Evolutionary conservation across 2,329 filamentous ascomycete genomes (phyloP), one percentile per base, ranked within the genome.

Genomic region (Colletotrichum agaves): DNA sequence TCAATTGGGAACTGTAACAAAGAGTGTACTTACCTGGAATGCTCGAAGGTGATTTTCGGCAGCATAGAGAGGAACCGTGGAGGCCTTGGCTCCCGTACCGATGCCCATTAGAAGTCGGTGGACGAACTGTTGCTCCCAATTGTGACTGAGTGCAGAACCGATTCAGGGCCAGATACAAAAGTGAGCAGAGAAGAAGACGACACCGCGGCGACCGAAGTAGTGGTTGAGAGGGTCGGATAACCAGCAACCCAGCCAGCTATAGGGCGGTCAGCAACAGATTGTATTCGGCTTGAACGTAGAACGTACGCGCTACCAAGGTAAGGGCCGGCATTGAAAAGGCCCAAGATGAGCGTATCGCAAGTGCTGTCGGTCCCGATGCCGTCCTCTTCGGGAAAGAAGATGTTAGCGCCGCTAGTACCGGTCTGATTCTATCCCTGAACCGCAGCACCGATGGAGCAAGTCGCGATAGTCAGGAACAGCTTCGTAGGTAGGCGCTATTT

Each of bases 381-480:
- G 77, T 84, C 74, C 73, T 79, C 59, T 74, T 77, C 23, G 0
- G 87, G 87, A 71, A 90, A 90, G 61, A 85, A 85, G 71, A 91
- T 79, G 71, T 88, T 91, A 63, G 89, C 88, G 41, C 87, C 87
- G 71, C 90, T 90, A 61, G 83, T 82, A 39, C 87, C 88, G 19
- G 88, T 90, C 76, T 90, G 87, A 70, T 91, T 89, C 89, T 88
- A 91, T 23, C 89, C 88, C 72, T 90, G 88, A 10, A 91, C 88
- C n/a, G 89, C 89, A 15, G 90, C 90, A 57, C 88, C 90, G 59
- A 92, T 86, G 46, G 90, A 91, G 76, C 89, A 91, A 21, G 88
- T 86, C 11, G 86, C 80, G 71, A 93, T 90, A 41, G 90, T 91
- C 70, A 90, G 83, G 78, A 89, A 90, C 11, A 93, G 81, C 58